Base-by-base conservation (phyloP, 169 alveolate genomes). In the Miamiensis avidus region DNA sequence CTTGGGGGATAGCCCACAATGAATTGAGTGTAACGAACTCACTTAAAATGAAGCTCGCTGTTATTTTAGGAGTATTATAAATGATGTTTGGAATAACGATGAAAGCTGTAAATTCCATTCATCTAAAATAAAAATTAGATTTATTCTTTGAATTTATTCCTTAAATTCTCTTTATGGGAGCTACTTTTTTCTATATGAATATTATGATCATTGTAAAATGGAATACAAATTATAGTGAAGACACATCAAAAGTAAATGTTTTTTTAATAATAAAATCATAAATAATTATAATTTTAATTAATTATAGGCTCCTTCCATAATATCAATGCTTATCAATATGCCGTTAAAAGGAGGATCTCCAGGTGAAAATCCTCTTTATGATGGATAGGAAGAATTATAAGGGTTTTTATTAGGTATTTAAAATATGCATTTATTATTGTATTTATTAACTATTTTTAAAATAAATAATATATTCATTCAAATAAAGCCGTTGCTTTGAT, bases 1-100 rank as follows among this genome's bases (percentile, higher is more conserved):
- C 98, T 29, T 99, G 99, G 99, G 96, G 96, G 83, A 96, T 98
- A 16, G 97, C 99, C 28, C 87, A 88, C 29, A 98, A 98, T 90
- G 99, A 98, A 87, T 94, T 99, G 89, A 89, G 98, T 29, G 98
- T 97, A 90, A 88, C 96, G 81, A 99, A 99, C 92, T 98, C 99
- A 4, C 94, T 98, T 89, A 99, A 99, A 95, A 99, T 99, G 99
- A 99, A 99, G 93, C 91, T 99, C 34, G 96, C 99, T 0, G 99
- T 99, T n/a, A 96, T 98, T 78, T 93, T 98, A 1, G 99, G 91
- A 29, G 94, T 94, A 25, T 75, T 91, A 1, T 92, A 92, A 73
- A 94, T 94, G 97, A 34, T 92, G n/a, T 72, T 92, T 31, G 97
- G 97, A 69, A 81, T 94, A 16, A 76, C 84, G 27, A 77, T 94